These are phyloP conservation scores for Suhomyces yuchorum DNA, from an alignment of 1,139 yeast species.

Conservation along the genomic window DNA sequence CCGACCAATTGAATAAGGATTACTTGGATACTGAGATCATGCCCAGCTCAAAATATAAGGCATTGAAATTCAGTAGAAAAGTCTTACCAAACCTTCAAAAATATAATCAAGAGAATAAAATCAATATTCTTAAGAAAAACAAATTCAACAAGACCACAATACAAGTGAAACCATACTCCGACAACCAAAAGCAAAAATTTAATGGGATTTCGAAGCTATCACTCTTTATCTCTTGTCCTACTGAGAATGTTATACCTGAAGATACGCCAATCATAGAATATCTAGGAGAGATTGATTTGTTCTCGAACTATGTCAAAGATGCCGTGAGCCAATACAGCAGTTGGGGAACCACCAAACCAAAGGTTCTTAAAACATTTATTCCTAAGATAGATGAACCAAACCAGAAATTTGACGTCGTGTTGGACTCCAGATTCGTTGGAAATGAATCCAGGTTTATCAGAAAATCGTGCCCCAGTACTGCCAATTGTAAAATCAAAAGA, in stretches of 20 bases:
- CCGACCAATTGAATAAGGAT: constrained; percentile 16
- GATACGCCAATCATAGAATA: constrained; percentile 63
- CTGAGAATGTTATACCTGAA: constrained; percentile 37
- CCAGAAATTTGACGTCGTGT: constrained; percentile 50
- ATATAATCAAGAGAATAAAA: constrained; percentile 30
- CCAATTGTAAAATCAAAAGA: constrained; percentile 69
- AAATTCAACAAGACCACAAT: constrained; percentile 31
- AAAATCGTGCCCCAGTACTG: constrained; percentile 62
- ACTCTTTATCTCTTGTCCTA: constrained; percentile 44
- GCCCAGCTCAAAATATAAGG: constrained; percentile 31
- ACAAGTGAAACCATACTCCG: constrained; percentile 52
- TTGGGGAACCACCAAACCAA: constrained; percentile 87
- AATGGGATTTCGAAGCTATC: constrained; percentile 75
- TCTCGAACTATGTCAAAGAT: constrained; percentile 62
- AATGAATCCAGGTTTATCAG: constrained; percentile 75
- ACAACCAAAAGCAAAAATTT: constrained; percentile 62
- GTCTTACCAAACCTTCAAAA: constrained; percentile 38
- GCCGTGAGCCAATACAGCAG: constrained; percentile 72
- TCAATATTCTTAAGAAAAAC: constrained; percentile 20
- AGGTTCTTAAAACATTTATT: constrained; percentile 56
- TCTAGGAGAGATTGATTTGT: constrained; percentile 72
- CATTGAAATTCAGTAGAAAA: constrained; percentile 34
- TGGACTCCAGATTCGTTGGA: constrained; percentile 82
- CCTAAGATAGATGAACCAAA: constrained; percentile 20
- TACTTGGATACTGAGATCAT: constrained; percentile 25